A percentile compares a stretch with the other conserved stretches of the same genome.
phyloP scores from a whole-genome alignment of 345 rosid species.

The Euphorbia pulcherrima region DNA sequence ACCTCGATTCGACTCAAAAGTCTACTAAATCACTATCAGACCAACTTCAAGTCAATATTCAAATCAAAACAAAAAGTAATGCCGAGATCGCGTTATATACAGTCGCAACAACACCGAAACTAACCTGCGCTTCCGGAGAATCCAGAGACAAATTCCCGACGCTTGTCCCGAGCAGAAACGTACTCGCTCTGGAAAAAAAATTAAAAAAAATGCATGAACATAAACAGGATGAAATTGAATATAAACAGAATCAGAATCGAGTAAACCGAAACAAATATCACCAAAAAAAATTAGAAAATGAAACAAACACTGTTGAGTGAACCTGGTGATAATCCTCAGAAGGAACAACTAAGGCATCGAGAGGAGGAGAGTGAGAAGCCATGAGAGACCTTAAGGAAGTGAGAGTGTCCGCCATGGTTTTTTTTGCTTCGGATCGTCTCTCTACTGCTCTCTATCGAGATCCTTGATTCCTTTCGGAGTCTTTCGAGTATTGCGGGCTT shows the following conservation, averaged over 20 bases:
- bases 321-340: slow-evolving; percentile 98
- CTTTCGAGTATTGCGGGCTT: not conserved
- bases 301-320: not conserved
- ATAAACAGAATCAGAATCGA: not conserved
- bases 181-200: slow-evolving; percentile 65
- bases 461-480: too few relatives aligned
- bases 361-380: slow-evolving; percentile 93
- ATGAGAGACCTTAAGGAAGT: slow-evolving; percentile 69
- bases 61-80: not conserved
- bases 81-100: not conserved
- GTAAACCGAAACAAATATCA: not conserved
- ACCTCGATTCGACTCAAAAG: not conserved
- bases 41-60: not conserved
- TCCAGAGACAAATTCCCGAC: slow-evolving; percentile 87
- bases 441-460: not conserved
- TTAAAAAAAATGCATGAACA: not conserved
- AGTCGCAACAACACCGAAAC: not conserved
- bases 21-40: not conserved
- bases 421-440: too few relatives aligned
- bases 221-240: not conserved
- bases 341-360: slow-evolving; percentile 74
- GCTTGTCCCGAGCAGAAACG: slow-evolving; percentile 74
- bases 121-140: slow-evolving; percentile 91
- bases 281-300: too few relatives aligned
- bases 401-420: slow-evolving; percentile 54